These are phyloP conservation scores for Emergomyces orientalis DNA, from an alignment of 2,329 filamentous ascomycete species.

Conservation along the genomic window DNA sequence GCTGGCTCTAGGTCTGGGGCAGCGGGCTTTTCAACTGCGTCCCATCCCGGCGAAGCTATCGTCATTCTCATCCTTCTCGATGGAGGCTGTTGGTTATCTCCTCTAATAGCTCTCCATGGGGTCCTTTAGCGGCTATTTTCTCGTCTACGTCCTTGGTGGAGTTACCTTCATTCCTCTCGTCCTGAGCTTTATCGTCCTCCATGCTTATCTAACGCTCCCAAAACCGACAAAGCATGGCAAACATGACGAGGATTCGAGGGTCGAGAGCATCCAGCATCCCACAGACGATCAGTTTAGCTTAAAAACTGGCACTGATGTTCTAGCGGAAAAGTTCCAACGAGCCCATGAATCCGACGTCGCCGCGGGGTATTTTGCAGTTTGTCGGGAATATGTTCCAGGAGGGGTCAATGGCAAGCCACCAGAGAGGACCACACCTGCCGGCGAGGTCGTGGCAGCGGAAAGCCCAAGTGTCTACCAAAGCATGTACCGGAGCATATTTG, in stretches of 20 bases:
- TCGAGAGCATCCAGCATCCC: slow-evolving; percentile 38
- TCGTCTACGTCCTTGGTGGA: slow-evolving; percentile 76
- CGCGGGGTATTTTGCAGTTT: slow-evolving; percentile 90
- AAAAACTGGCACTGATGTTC: slow-evolving; percentile 49
- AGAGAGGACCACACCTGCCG: slow-evolving; percentile 71
- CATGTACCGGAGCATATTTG: slow-evolving; percentile 95
- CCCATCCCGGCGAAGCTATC: slow-evolving; percentile 1
- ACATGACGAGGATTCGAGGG: slow-evolving; percentile 11
- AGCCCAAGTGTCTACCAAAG: slow-evolving; percentile 95
- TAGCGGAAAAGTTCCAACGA: slow-evolving; percentile 53
- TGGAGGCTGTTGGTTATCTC: slow-evolving; percentile 26
- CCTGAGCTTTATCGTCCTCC: slow-evolving; percentile 50
- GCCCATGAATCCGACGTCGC: slow-evolving; percentile 65
- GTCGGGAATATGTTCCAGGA: slow-evolving; percentile 81
- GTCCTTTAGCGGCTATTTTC: slow-evolving; percentile 49
- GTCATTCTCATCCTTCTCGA: slow-evolving; percentile 19
- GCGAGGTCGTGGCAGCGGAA: slow-evolving; percentile 65
- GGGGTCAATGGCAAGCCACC: slow-evolving; percentile 89
- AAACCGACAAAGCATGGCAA: slow-evolving; percentile 1
- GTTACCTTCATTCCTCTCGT: slow-evolving; percentile 76
- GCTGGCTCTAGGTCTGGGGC: not conserved
- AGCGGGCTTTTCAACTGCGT: not conserved
- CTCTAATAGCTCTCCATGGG: slow-evolving; percentile 34
- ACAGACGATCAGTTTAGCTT: slow-evolving; percentile 58
- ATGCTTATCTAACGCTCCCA: slow-evolving; percentile 62